These are phyloP conservation scores for Elymus sibiricus DNA, from an alignment of 176 grass and related monocot genomes.

Conservation along the genomic window DNA sequence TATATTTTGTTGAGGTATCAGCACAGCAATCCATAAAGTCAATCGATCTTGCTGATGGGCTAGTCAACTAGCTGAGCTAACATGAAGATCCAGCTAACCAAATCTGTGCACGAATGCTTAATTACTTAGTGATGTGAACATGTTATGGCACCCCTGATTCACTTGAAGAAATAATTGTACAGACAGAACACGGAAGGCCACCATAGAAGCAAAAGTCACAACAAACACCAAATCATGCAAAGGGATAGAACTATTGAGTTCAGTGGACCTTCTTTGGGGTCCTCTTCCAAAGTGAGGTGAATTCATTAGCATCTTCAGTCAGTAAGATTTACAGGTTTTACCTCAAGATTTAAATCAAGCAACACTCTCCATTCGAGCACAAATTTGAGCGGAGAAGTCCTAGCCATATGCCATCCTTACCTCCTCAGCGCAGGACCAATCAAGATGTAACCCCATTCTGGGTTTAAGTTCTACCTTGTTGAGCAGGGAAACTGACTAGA, in stretches of 20 bases:
- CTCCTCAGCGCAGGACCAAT: background rate
- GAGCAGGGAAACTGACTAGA: conserved; percentile 28
- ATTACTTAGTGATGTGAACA: background rate
- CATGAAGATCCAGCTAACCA: background rate
- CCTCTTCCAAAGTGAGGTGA: background rate
- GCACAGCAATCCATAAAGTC: background rate
- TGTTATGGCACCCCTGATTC: background rate
- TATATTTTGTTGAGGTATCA: background rate
- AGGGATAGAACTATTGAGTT: background rate
- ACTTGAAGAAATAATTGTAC: background rate
- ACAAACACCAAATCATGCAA: background rate
- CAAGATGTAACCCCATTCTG: background rate
- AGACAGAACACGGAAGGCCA: background rate
- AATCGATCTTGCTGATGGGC: background rate
- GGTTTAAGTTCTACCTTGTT: background rate
- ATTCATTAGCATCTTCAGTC: background rate
- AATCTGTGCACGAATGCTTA: background rate
- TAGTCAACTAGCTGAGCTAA: background rate
- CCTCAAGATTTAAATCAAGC: background rate
- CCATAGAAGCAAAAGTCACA: background rate
- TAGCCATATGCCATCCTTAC: background rate
- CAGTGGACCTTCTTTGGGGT: background rate
- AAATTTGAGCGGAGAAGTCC: background rate
- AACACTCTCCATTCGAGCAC: background rate
- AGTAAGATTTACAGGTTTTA: background rate